Evolutionary conservation across 2,329 filamentous ascomycete genomes (phyloP), one percentile per base, ranked within the genome.

Genomic region (Penicillium sp.): DNA sequence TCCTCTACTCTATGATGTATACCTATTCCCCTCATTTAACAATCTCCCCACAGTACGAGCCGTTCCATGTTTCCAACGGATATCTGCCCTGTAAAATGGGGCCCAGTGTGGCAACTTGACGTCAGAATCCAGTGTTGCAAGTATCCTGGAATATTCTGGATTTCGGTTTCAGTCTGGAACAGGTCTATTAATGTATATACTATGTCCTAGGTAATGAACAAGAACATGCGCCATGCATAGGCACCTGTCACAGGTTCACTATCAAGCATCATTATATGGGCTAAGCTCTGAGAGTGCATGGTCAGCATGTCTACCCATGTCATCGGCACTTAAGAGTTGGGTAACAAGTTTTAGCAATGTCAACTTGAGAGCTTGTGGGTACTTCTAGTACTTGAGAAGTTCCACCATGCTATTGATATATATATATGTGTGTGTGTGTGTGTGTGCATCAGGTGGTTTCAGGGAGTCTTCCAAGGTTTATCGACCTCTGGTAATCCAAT

Each of bases 71-170:
- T 29, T 50, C 39, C 8, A 49, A 14, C 50, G 4, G 26, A 43
- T 47, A 6, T 29, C 38, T 34, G 35, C 20, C 47, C 47, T 47
- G 42, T 43, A 35, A 50, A 51, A 22, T 5, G 50, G 32, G 50
- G 40, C 43, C 50, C 47, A 29, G 32, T 45, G 62, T 66, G 63
- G 61, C 62, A 57, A 63, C 55, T 60, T 66, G 63, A 65, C 63
- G 62, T 66, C 63, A 66, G 55, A 48, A 48, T 57, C 37, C 47
- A 39, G 18, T 35, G 16, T 11, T 16, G 5, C 8, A 13, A 6
- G 16, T 10, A 44, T 26, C 49, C 11, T 44, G 22, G 39, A 45
- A 44, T 34, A 35, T 51, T 51, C 49, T 43, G 18, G 9, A 34
- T 16, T 34, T 46, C 29, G 7, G 18, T 16, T 34, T 46, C 18